These are phyloP conservation scores for Trypanosoma conorhini DNA, from an alignment of 208 protist species.

Conservation along the genomic window DNA sequence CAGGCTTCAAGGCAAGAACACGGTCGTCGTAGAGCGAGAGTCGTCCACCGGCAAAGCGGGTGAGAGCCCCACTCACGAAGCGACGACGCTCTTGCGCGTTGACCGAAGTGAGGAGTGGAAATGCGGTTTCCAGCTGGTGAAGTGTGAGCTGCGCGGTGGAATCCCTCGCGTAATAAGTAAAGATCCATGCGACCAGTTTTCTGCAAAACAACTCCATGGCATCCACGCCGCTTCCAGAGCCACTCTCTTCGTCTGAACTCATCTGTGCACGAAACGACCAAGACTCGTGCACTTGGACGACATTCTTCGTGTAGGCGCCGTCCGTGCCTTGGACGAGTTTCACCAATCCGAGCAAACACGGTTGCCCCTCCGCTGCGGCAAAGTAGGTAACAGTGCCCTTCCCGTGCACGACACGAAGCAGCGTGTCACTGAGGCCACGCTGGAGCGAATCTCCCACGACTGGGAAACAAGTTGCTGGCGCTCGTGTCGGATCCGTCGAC, in stretches of 20 bases:
- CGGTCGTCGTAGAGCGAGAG: constrained; percentile 29
- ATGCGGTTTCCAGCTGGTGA: constrained; percentile 28
- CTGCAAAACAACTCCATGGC: constrained; percentile 25
- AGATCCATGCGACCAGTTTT: constrained; percentile 37
- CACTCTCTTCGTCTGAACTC: constrained; percentile 2
- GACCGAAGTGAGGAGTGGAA: constrained; percentile 28
- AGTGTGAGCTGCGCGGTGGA: constrained; percentile 17
- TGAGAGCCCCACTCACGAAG: constrained; percentile 15
- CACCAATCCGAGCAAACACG: constrained; percentile 14
- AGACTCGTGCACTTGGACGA: constrained; percentile 1
- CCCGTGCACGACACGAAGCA: constrained; percentile 7
- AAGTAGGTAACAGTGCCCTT: constrained; percentile 21
- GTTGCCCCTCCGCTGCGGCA: background rate
- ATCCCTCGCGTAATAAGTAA: constrained; percentile 16
- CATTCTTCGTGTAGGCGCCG: background rate
- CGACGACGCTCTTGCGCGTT: constrained; percentile 17
- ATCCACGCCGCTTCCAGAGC: background rate
- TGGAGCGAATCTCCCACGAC: constrained; percentile 16
- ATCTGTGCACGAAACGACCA: constrained; percentile 27
- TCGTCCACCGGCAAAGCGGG: constrained; percentile 10
- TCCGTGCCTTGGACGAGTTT: constrained; percentile 5
- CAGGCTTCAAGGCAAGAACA: constrained; percentile 1
- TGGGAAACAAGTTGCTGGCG: constrained; percentile 22
- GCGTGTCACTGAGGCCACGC: background rate
- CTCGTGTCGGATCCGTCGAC: background rate